Evolutionary conservation across 441 rosid genomes (phyloP).

Genomic region (Brassica hybrid): DNA sequence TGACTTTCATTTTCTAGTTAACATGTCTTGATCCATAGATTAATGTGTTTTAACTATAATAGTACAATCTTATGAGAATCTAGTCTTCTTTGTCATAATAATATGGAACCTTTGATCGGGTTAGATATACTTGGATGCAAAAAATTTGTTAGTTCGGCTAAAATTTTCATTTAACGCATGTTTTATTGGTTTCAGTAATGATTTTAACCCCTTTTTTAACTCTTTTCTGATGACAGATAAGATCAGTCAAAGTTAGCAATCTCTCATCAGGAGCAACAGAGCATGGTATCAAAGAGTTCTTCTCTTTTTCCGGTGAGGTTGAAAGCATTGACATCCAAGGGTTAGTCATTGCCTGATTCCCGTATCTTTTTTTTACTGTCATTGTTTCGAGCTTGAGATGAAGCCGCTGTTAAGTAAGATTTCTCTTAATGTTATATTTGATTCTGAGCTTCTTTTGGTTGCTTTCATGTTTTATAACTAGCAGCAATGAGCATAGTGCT

Average conservation of each 20-base stretch:
- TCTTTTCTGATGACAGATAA: slow-evolving; percentile 39
- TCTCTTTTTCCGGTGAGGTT: slow-evolving; percentile 77
- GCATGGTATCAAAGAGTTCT: slow-evolving; percentile 64
- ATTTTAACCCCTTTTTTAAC: background rate
- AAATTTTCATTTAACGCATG: background rate
- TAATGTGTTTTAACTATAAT: slow-evolving; percentile 3
- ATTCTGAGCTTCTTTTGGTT: background rate
- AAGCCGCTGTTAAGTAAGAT: too few species aligned
- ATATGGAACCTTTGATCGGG: background rate
- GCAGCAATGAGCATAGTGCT: slow-evolving; percentile 48
- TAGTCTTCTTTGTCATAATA: background rate
- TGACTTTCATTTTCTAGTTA: background rate
- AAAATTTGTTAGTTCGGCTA: background rate
- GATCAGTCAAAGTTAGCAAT: slow-evolving; percentile 62
- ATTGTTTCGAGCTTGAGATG: background rate
- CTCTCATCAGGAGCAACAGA: slow-evolving; percentile 64
- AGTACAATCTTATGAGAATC: slow-evolving; percentile 6
- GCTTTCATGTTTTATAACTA: slow-evolving; percentile 5
- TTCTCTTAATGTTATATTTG: too few species aligned
- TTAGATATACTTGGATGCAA: background rate
- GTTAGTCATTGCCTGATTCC: background rate
- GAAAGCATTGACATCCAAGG: slow-evolving; percentile 50
- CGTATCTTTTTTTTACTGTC: too few species aligned
- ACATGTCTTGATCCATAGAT: background rate
- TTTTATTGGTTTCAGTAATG: background rate